Base-by-base conservation (phyloP, 257 asterid species). In the Petrea volubilis region DNA sequence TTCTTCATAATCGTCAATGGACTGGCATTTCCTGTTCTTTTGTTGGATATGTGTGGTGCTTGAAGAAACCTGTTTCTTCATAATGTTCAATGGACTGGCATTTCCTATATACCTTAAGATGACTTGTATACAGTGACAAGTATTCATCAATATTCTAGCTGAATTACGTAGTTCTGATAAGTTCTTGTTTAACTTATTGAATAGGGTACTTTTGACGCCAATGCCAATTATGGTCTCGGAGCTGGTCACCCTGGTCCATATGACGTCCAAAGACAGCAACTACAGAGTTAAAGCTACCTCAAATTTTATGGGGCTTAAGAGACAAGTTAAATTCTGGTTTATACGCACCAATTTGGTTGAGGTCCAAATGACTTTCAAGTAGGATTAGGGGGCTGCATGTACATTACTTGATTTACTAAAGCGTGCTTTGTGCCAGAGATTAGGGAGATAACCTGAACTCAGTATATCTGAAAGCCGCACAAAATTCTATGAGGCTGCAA, bases 171-270 rank as follows among this genome's bases (percentile, higher is more conserved):
- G 44, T 27, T 51, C 34, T 51, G 59, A 65, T 20, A 28, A 38
- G 29, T 52, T 58, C 44, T 28, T 70, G 24, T 76, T 47, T 56
- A 77, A 80, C 55, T 46, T 76, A 3, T 64, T 77, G 58, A 68
- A 60, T 83, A 81, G 71, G 81, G 71, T 47, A 74, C 56, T 34
- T 53, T 49, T 29, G 72, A 75, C 65, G 63, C 74, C 62, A 56
- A 28, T 60, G 17, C 62, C 28, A 80, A 66, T 25, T 79, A 79
- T 61, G 86, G 59, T 34, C 51, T 46, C 21, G 83, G 71, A 56
- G 82, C 73, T 25, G 81, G 64, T 24, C 67, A 74, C 21, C 76
- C 63, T 34, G 81, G 75, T 58, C 68, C 72, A 43, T 77, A 68
- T 46, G 79, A 59, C 60, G 7, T 71, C 56, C 80, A 66, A 27